Evolutionary conservation across 2,329 filamentous ascomycete genomes (phyloP), one percentile per base, ranked within the genome.

Genomic region (Aspergillus transmontanensis): DNA sequence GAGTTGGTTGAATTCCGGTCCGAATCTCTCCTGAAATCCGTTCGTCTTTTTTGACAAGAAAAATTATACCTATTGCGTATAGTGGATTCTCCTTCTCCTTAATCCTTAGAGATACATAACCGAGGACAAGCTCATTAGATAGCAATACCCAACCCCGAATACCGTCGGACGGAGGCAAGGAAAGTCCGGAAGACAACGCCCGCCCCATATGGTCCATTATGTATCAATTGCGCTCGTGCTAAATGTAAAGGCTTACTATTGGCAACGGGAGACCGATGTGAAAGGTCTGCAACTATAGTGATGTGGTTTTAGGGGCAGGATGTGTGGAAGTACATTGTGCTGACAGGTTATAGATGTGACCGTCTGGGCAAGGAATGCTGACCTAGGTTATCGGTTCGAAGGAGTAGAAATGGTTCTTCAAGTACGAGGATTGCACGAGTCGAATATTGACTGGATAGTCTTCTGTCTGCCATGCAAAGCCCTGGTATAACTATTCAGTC

Each of bases 281-380:
- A 62, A 39, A 64, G 54, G 55, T 73, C 64, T 36, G 34, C 34
- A 6, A 6, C 6, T 5, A 2, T 36, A 36, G 5, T 12, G 34
- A 14, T 16, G 19, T 59, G 7, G 2, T 19, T 36, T 21, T 23
- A 45, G 19, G 11, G 16, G 12, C 11, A 53, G n/a, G 21, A 48
- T 9, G 32, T 12, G 11, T 48, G 21, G 4, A 28, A 11, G 26
- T 4, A 28, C 19, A 21, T 21, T 2, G 14, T 43, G 23, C 46
- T 28, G 14, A 19, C 21, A 14, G 9, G 1, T 48, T 50, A 63
- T 41, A 78, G 81, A 59, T 83, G 81, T 56, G 70, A 76, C 58
- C 80, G 81, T 5, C 67, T 83, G 1, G 74, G 76, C n/a, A 80
- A 79, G 64, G 68, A 76, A 36, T 83, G 81, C 64, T 71, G 73